Evolutionary conservation across 2,329 filamentous ascomycete genomes (phyloP).

Genomic region (Aspergillus aculeatinus): DNA sequence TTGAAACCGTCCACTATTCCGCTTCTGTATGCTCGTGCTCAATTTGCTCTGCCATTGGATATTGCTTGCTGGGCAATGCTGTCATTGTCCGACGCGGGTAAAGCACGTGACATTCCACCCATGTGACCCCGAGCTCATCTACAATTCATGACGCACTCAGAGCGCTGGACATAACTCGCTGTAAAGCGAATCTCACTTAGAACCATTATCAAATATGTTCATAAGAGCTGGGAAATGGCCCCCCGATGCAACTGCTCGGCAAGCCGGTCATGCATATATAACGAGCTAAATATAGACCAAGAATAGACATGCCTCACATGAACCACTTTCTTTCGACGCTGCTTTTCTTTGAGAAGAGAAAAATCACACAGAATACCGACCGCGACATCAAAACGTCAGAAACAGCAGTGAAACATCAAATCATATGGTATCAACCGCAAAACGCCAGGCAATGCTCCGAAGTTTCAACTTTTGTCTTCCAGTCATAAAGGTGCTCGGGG

Average conservation of each 20-base stretch:
- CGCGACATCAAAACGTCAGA: slow-evolving; percentile 3
- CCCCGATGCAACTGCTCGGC: slow-evolving; percentile 12
- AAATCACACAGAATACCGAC: slow-evolving; percentile 1
- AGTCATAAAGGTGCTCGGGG: slow-evolving; percentile 7
- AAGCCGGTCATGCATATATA: background rate
- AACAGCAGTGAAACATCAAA: slow-evolving; percentile 13
- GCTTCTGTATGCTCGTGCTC: background rate
- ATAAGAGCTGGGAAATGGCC: slow-evolving; percentile 11
- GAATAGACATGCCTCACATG: background rate
- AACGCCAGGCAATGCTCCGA: slow-evolving; percentile 38
- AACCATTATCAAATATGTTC: background rate
- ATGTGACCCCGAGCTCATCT: background rate
- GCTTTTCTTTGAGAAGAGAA: background rate
- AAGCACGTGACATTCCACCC: background rate
- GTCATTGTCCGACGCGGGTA: background rate
- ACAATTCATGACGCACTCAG: too few species aligned
- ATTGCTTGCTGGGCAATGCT: background rate
- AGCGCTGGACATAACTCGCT: background rate
- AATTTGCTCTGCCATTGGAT: background rate
- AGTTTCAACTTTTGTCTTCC: slow-evolving; percentile 32
- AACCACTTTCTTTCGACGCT: background rate
- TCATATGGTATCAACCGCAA: slow-evolving; percentile 35
- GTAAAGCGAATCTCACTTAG: background rate
- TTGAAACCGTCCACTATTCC: background rate
- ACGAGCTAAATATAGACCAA: background rate